Evolutionary conservation across 352 stramenopile genomes (phyloP).

Genomic region (Globisporangium lucens): DNA sequence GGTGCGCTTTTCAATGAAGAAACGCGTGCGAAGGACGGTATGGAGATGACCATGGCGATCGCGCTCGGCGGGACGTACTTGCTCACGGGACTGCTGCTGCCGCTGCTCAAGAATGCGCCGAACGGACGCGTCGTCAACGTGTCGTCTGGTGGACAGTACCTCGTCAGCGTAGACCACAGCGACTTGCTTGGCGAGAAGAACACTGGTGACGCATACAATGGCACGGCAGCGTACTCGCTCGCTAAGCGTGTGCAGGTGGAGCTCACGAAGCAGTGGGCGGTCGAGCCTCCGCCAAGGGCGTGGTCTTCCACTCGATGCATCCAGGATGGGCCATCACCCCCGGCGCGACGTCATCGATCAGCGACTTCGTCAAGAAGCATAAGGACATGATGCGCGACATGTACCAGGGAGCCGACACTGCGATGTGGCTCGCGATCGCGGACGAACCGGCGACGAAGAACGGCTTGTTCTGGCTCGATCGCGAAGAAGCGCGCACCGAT

Average conservation of each 20-base stretch:
- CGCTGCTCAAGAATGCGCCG: conserved; percentile 34
- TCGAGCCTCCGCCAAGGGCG: conserved; percentile 25
- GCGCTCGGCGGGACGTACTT: conserved; percentile 42
- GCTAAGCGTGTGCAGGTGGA: conserved; percentile 52
- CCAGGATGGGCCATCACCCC: conserved; percentile 47
- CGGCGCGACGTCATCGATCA: conserved; percentile 32
- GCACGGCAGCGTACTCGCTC: conserved; percentile 34
- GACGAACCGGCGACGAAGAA: conserved; percentile 31
- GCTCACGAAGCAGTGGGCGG: conserved; percentile 42
- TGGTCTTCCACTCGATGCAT: conserved; percentile 53
- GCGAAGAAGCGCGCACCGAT: conserved; percentile 35
- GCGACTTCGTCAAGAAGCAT: conserved; percentile 37
- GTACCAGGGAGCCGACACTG: conserved; percentile 41
- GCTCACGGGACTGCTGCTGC: conserved; percentile 43
- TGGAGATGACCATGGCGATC: conserved; percentile 43
- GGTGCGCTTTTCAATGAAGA: conserved; percentile 41
- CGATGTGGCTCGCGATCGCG: conserved; percentile 47
- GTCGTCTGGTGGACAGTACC: conserved; percentile 45
- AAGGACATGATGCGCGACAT: conserved; percentile 44
- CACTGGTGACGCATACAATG: conserved; percentile 27
- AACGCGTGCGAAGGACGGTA: conserved; percentile 23
- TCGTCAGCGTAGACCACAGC: conserved; percentile 30
- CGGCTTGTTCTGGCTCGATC: conserved; percentile 49
- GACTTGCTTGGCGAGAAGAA: conserved; percentile 28
- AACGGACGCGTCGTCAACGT: conserved; percentile 50